A percentile compares a stretch with the other conserved stretches of the same genome.
Evolutionary conservation across 2,329 filamentous ascomycete genomes (phyloP).

Genomic region (Hypoxylon sp.): DNA sequence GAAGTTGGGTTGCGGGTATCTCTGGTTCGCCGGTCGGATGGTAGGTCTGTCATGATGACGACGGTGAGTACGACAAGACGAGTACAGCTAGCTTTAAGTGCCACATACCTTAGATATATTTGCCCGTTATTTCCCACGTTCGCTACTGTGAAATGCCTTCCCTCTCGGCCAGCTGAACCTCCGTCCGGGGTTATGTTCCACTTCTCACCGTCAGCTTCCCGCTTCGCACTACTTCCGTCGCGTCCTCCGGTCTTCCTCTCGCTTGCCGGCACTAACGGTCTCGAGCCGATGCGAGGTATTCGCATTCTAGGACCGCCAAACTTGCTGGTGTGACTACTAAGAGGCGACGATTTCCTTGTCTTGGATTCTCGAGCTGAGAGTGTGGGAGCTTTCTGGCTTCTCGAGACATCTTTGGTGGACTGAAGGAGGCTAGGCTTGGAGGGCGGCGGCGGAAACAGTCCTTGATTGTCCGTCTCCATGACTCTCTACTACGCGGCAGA

Average conservation of each 20-base stretch:
- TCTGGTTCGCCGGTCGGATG: slow-evolving; percentile 66
- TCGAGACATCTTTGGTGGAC: slow-evolving; percentile 35
- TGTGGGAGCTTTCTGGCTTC: slow-evolving; percentile 34
- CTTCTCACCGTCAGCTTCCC: slow-evolving; percentile 63
- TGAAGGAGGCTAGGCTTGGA: slow-evolving; percentile 39
- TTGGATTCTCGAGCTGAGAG: slow-evolving; percentile 32
- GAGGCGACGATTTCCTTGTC: slow-evolving; percentile 37
- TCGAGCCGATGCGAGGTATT: slow-evolving; percentile 37
- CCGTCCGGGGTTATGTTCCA: slow-evolving; percentile 67
- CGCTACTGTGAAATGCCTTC: slow-evolving; percentile 78
- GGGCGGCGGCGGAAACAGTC: slow-evolving; percentile 37
- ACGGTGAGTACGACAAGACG: slow-evolving; percentile 30
- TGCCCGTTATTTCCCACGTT: slow-evolving; percentile 85
- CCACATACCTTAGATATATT: slow-evolving; percentile 78
- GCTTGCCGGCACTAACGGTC: slow-evolving; percentile 40
- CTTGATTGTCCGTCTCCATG: slow-evolving; percentile 44
- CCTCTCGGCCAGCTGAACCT: slow-evolving; percentile 67
- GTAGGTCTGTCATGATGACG: slow-evolving; percentile 58
- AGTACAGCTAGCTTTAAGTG: slow-evolving; percentile 17
- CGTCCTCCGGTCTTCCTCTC: slow-evolving; percentile 41
- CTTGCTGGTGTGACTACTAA: slow-evolving; percentile 30
- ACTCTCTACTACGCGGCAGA: slow-evolving; percentile 44
- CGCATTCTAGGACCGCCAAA: slow-evolving; percentile 30
- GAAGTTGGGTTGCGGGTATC: slow-evolving; percentile 68
- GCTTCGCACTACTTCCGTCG: slow-evolving; percentile 52